Evolutionary conservation across 176 grass and related monocot species (phyloP), one percentile per base, ranked within the genome.

Genomic region (Aegilops longissima): DNA sequence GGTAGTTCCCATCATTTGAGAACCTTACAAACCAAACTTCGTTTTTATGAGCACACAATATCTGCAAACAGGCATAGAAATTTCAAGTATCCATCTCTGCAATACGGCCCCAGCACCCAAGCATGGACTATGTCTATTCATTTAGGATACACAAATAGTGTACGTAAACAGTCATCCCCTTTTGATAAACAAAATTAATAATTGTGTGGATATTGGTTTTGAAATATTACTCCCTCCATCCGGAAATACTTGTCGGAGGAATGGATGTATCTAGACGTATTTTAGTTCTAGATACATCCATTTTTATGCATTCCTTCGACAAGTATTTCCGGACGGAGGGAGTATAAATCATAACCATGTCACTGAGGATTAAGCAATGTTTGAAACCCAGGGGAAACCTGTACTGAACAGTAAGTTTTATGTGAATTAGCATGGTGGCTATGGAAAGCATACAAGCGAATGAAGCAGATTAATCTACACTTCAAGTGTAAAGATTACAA

Each of bases 21-120:
- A 99, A 99, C 92, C 90, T 95, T 90, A 96, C 87, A 94, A 96
- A 96, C 97, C 97, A 99, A 73, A 99, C 97, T 90, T 99, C 97
- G 88, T 99, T 94, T 75, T 87, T 94, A 80, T 99, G 97, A 71
- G 85, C 90, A 90, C 61, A 91, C 88, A 99, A 88, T 90, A 94
- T 91, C 97, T 99, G 93, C 92, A 94, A 74, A 91, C 45, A 92
- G 45, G 77, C 66, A 91, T 82, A 70, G 85, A 88, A 76, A 68
- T 80, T 63, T 89, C 80, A 92, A 82, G 78, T 83, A 89, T 42
- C 29, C 45, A 79, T 81, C 61, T 47, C 70, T 64, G 23, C 52
- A 88, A 75, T 85, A 77, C 39, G 76, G 81, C 17, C 78, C 80
- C 64, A 63, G 77, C 21, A 47, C 75, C 44, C 36, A 84, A 76